These are phyloP conservation scores for Yamadazyma diospyri DNA, from an alignment of 1,139 yeast genomes.

Conservation along the genomic window DNA sequence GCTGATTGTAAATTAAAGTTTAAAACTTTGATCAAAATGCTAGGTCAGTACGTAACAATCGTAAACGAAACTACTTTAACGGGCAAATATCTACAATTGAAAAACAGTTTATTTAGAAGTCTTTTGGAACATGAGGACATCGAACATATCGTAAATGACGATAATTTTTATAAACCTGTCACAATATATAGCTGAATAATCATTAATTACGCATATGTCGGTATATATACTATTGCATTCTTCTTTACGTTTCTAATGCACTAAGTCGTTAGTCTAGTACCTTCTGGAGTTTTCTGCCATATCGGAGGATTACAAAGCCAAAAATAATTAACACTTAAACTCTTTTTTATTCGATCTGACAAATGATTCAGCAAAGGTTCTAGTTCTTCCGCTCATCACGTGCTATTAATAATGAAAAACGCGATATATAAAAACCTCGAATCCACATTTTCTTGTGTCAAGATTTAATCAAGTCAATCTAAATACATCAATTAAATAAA, in stretches of 20 bases:
- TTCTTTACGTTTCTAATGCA: too few relatives aligned
- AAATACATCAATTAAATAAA: too few relatives aligned
- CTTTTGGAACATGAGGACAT: neutral
- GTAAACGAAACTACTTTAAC: conserved; percentile 6
- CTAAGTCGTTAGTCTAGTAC: too few relatives aligned
- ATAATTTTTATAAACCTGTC: neutral
- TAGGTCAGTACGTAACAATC: conserved; percentile 6
- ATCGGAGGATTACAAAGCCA: too few relatives aligned
- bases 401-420: conserved; percentile 6
- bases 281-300: too few relatives aligned
- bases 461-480: too few relatives aligned
- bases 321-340: too few relatives aligned
- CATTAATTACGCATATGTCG: too few relatives aligned
- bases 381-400: too few relatives aligned
- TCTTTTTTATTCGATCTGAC: too few relatives aligned
- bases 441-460: neutral
- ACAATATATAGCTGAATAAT: conserved; percentile 1
- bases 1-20: conserved; percentile 9
- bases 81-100: conserved; percentile 11
- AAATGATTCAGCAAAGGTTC: too few relatives aligned
- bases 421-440: conserved; percentile 1
- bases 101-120: conserved; percentile 2
- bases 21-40: conserved; percentile 9
- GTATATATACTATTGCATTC: too few relatives aligned
- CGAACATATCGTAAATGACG: neutral